A percentile compares a stretch with the other conserved stretches of the same genome.
Conservation (phyloP, 2,329 filamentous ascomycete genomes). For the Plectosphaerella sp. region DNA sequence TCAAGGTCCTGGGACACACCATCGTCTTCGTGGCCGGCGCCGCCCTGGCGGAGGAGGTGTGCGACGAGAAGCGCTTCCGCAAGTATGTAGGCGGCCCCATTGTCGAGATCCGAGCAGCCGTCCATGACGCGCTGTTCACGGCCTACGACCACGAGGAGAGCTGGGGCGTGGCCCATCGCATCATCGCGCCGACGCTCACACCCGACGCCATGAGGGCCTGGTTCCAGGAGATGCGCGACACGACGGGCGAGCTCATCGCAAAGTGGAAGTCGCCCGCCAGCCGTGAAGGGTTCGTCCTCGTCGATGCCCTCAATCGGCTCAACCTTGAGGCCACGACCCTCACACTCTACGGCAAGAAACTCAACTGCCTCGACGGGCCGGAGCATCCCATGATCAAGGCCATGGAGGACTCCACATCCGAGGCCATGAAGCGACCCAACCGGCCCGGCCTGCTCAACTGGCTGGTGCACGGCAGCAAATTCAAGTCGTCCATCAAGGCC, state of each 20-base stretch:
- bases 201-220: constrained; percentile 23
- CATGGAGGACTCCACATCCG: constrained; percentile 51
- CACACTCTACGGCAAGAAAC: constrained; percentile 45
- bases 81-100: constrained; percentile 50
- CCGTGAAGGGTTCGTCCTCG: constrained; percentile 35
- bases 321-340: constrained; percentile 47
- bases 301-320: constrained; percentile 47
- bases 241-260: constrained; percentile 41
- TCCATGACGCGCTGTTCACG: constrained; percentile 49
- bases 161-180: constrained; percentile 48
- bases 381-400: constrained; percentile 44
- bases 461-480: constrained; percentile 48
- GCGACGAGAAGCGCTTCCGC: constrained; percentile 48
- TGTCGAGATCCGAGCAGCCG: constrained; percentile 44
- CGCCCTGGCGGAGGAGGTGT: constrained; percentile 37
- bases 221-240: constrained; percentile 44
- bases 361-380: constrained; percentile 40
- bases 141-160: constrained; percentile 41
- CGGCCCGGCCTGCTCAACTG: constrained; percentile 47
- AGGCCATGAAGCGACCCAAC: constrained; percentile 50
- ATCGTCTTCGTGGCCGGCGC: constrained; percentile 36
- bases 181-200: constrained; percentile 42
- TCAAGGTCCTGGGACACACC: constrained; percentile 26
- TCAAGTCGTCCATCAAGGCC: constrained; percentile 44
- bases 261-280: constrained; percentile 40